A percentile compares a stretch with the other conserved stretches of the same genome.
phyloP scores from a whole-genome alignment of 2,329 filamentous ascomycete species.

The Aureobasidium sp. region DNA sequence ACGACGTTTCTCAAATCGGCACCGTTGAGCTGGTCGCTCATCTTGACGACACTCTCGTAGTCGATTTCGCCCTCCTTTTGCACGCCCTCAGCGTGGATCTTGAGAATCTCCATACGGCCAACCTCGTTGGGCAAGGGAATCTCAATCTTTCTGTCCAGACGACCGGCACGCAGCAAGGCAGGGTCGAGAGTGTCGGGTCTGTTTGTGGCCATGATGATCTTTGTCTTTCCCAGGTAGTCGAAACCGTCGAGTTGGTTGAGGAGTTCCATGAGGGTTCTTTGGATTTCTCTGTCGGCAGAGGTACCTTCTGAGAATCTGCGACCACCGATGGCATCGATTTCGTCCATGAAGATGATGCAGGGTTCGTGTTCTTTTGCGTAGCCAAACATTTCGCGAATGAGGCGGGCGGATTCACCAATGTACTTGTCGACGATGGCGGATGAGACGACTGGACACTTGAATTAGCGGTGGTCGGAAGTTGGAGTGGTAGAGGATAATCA shows the following conservation, averaged over 20 bases:
- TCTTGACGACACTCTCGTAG: slow-evolving; percentile 98
- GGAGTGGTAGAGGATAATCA: slow-evolving; percentile 32
- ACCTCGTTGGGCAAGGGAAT: slow-evolving; percentile 97
- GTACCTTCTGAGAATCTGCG: slow-evolving; percentile 95
- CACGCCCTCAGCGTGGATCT: slow-evolving; percentile 88
- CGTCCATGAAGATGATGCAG: slow-evolving; percentile 99
- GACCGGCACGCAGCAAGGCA: slow-evolving; percentile 81
- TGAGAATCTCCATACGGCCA: slow-evolving; percentile 90
- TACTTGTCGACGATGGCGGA: slow-evolving; percentile 99
- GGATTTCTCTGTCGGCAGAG: slow-evolving; percentile 94
- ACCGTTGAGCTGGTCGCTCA: slow-evolving; percentile 97
- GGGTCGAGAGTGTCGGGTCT: slow-evolving; percentile 93
- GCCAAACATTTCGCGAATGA: slow-evolving; percentile 99
- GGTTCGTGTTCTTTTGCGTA: slow-evolving; percentile 99
- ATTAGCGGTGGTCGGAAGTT: slow-evolving; percentile 16
- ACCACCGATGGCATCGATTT: slow-evolving; percentile 97
- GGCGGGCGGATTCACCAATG: slow-evolving; percentile 92
- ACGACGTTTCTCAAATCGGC: slow-evolving; percentile 96
- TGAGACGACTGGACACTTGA: slow-evolving; percentile 65
- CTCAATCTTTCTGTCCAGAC: slow-evolving; percentile 95
- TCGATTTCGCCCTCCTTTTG: slow-evolving; percentile 91
- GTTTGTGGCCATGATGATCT: slow-evolving; percentile 99
- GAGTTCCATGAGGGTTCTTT: slow-evolving; percentile 96
- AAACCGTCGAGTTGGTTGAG: slow-evolving; percentile 98
- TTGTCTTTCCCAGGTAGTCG: slow-evolving; percentile 98